phyloP scores from a whole-genome alignment of 2,329 filamentous ascomycete species.

The Ustulina deusta region DNA sequence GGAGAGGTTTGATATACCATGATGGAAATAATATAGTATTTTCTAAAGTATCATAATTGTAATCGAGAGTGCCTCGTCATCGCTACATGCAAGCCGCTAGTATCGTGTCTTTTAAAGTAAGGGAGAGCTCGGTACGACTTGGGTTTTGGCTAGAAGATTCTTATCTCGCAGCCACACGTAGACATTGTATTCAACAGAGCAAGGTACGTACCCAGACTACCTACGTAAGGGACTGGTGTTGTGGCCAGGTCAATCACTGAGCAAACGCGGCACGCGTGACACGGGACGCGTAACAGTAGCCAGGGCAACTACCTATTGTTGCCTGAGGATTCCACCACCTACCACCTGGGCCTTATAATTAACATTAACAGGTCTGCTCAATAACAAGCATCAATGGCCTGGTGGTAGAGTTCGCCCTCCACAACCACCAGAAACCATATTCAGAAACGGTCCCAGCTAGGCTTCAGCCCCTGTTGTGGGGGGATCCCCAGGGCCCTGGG shows the following conservation, averaged over 20 bases:
- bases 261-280: not conserved
- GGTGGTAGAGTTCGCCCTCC: slow-evolving; percentile 28
- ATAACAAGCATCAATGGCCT: slow-evolving; percentile 24
- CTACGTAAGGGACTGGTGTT: too few relatives aligned
- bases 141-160: too few relatives aligned
- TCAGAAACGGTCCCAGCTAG: slow-evolving; percentile 34
- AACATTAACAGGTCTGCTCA: not conserved
- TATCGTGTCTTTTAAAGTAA: too few relatives aligned
- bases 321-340: not conserved
- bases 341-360: not conserved
- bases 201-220: not conserved
- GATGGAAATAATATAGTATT: too few relatives aligned
- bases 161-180: too few relatives aligned
- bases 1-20: too few relatives aligned
- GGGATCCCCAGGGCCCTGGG: not conserved
- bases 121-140: too few relatives aligned
- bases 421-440: slow-evolving; percentile 7
- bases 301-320: too few relatives aligned
- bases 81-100: too few relatives aligned
- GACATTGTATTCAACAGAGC: not conserved
- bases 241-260: too few relatives aligned
- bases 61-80: too few relatives aligned
- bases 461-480: not conserved
- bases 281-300: not conserved
- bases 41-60: too few relatives aligned